These are phyloP conservation scores for Fusarium tanahbumbuense DNA, from an alignment of 2,329 filamentous ascomycete species.

Conservation along the genomic window DNA sequence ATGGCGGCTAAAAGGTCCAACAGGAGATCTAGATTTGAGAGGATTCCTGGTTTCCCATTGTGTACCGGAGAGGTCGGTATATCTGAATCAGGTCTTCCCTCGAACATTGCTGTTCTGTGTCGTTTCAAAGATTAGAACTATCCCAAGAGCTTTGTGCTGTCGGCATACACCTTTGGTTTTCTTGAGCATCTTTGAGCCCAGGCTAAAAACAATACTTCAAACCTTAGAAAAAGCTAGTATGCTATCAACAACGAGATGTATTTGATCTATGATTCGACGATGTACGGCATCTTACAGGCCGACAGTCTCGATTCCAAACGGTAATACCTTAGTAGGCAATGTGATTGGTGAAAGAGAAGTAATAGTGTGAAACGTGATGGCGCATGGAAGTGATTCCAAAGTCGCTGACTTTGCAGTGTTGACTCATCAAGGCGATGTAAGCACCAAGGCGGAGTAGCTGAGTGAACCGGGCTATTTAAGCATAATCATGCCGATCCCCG, in stretches of 20 bases:
- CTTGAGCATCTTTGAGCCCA: no score
- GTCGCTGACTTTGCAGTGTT: not conserved
- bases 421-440: not conserved
- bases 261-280: not conserved
- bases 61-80: not conserved
- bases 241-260: accelerated
- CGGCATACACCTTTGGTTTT: no score
- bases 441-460: not conserved
- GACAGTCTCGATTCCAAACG: not conserved
- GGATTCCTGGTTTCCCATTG: not conserved
- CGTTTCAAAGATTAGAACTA: no score
- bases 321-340: accelerated
- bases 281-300: not conserved
- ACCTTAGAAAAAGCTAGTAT: not conserved
- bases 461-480: slow-evolving; percentile 8
- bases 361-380: not conserved
- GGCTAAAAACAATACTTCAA: not conserved
- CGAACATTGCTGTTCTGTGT: no score
- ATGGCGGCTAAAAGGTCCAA: not conserved
- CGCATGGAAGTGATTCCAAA: not conserved
- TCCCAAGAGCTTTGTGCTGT: no score
- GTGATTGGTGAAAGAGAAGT: not conserved
- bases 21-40: not conserved
- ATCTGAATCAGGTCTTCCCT: accelerated
- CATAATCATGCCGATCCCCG: not conserved